A percentile compares a stretch with the other conserved stretches of the same genome.
Evolutionary conservation across 2,329 filamentous ascomycete genomes (phyloP).

Genomic region (Septoria linicola): DNA sequence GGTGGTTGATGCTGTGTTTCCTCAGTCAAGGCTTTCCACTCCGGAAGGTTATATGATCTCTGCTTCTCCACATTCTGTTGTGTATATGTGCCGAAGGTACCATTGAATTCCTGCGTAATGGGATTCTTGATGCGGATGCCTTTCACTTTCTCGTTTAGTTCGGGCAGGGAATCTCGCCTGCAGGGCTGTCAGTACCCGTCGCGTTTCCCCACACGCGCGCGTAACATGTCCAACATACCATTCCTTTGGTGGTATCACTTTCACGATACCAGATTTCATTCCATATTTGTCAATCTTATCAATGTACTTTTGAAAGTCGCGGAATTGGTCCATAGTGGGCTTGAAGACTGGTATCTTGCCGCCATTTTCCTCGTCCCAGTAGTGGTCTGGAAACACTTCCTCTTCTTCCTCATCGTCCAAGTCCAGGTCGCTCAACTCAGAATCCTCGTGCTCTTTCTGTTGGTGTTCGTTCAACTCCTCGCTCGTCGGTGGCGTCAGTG

Average conservation of each 20-base stretch:
- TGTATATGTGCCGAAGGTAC: constrained; percentile 89
- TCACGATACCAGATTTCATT: constrained; percentile 96
- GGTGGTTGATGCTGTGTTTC: constrained; percentile 96
- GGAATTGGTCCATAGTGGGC: constrained; percentile 92
- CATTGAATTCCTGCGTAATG: constrained; percentile 97
- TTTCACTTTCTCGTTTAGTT: constrained; percentile 82
- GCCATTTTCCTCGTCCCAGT: constrained; percentile 61
- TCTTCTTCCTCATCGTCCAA: constrained; percentile 47
- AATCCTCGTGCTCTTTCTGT: constrained; percentile 45
- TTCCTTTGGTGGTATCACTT: constrained; percentile 89
- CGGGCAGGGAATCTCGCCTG: constrained; percentile 68
- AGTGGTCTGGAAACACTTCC: constrained; percentile 77
- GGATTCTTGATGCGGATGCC: constrained; percentile 92
- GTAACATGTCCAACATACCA: constrained; percentile 61
- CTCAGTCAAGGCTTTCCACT: constrained; percentile 91
- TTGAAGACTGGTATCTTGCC: constrained; percentile 89
- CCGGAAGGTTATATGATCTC: constrained; percentile 90
- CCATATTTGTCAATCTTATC: constrained; percentile 87
- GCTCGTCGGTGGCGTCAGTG: constrained; percentile 53
- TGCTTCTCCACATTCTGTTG: constrained; percentile 97
- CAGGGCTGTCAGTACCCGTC: constrained; percentile 23
- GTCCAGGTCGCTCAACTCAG: constrained; percentile 51
- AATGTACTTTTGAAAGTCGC: constrained; percentile 89
- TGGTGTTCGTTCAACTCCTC: constrained; percentile 48
- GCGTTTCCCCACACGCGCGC: constrained; percentile 14